These are phyloP conservation scores for Lanmaoa rubissima DNA, from an alignment of 768 basidiomycete genomes.

Conservation along the genomic window DNA sequence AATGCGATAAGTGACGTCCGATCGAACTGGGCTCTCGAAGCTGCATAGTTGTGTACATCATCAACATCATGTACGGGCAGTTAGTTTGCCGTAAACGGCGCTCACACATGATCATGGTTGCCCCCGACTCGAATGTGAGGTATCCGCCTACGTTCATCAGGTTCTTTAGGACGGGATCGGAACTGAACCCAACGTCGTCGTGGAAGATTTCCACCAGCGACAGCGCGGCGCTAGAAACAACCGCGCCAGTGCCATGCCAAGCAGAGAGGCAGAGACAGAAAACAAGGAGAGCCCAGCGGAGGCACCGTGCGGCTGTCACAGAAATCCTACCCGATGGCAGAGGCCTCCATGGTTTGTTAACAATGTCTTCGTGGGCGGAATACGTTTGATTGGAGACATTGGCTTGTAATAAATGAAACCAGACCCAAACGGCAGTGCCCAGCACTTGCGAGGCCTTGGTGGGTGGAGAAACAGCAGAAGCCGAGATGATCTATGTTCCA, in stretches of 20 bases:
- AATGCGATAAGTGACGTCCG: constrained; percentile 18
- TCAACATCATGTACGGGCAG: neutral
- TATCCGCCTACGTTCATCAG: constrained; percentile 33
- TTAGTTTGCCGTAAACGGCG: neutral
- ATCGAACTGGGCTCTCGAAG: constrained; percentile 9
- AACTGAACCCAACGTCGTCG: constrained; percentile 30
- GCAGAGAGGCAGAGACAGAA: constrained; percentile 28
- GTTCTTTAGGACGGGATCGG: constrained; percentile 31
- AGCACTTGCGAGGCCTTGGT: neutral
- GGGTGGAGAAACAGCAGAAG: constrained; percentile 3
- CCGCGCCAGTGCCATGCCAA: constrained; percentile 16
- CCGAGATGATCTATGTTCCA: constrained; percentile 8
- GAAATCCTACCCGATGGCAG: constrained; percentile 36
- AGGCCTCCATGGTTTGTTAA: constrained; percentile 38
- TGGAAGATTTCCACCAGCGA: constrained; percentile 24
- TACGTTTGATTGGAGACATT: constrained; percentile 34
- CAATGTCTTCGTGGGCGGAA: constrained; percentile 29
- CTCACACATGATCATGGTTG: constrained; percentile 30
- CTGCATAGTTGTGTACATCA: neutral
- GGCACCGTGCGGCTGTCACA: constrained; percentile 10
- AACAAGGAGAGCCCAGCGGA: constrained; percentile 35
- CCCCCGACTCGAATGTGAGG: constrained; percentile 34
- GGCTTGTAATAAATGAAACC: constrained; percentile 34
- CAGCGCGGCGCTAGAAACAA: constrained; percentile 23
- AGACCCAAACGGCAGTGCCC: constrained; percentile 24